Evolutionary conservation across 2,329 filamentous ascomycete species (phyloP).

Genomic region (Fusarium longipes): DNA sequence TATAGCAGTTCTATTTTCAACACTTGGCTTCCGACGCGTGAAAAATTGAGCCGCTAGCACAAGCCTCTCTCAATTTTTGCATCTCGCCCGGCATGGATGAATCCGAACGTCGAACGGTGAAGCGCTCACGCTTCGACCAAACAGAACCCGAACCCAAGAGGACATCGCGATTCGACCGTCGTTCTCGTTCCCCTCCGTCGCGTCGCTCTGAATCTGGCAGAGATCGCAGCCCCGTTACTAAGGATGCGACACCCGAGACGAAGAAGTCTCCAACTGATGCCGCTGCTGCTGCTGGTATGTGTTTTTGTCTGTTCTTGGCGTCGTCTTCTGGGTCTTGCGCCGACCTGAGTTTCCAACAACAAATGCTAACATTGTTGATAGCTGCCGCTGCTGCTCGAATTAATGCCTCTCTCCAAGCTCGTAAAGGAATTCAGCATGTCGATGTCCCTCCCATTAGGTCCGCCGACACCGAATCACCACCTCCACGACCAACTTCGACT

Average conservation of each 20-base stretch:
- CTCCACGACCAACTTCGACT: conserved; percentile 53
- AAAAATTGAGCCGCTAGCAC: background rate
- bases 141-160: conserved; percentile 83
- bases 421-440: conserved; percentile 90
- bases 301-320: conserved; percentile 8
- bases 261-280: conserved; percentile 71
- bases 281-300: conserved; percentile 80
- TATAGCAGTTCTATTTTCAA: background rate
- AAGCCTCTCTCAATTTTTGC: conserved; percentile 4
- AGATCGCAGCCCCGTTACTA: conserved; percentile 80
- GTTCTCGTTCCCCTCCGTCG: conserved; percentile 83
- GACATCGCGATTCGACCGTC: conserved; percentile 86
- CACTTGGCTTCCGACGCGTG: background rate
- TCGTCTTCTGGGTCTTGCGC: background rate
- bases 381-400: conserved; percentile 91
- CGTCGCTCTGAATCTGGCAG: conserved; percentile 74
- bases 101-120: conserved; percentile 75
- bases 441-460: conserved; percentile 85
- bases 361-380: conserved; percentile 48
- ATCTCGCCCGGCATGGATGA: conserved; percentile 69
- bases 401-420: conserved; percentile 84
- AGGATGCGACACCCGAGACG: conserved; percentile 56
- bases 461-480: conserved; percentile 60
- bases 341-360: background rate
- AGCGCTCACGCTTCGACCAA: conserved; percentile 95